phyloP scores from a whole-genome alignment of 306 rosid species.

The Dalbergia oliveri region DNA sequence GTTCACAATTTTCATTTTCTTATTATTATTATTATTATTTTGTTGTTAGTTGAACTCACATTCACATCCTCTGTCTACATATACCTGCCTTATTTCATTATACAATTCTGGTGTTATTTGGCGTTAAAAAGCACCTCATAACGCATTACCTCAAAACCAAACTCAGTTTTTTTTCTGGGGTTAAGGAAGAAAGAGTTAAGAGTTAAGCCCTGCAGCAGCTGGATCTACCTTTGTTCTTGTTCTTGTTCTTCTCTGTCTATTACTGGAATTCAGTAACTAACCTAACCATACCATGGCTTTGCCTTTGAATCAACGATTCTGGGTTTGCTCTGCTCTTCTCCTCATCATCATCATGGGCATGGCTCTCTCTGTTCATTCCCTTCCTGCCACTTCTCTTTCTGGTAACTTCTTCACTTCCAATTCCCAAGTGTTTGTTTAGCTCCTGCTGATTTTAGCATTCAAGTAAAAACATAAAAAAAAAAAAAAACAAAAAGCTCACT shows the following conservation, averaged over 20 bases:
- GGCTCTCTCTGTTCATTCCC: slow-evolving; percentile 56
- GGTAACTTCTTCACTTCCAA: slow-evolving; percentile 43
- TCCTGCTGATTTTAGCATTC: too few species aligned
- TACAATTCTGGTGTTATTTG: neutral
- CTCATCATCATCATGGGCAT: slow-evolving; percentile 51
- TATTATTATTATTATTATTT: neutral
- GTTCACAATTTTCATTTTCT: neutral
- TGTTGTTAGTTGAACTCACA: neutral
- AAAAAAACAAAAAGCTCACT: neutral
- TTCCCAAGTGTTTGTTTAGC: neutral
- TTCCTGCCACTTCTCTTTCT: slow-evolving; percentile 64
- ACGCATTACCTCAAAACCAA: neutral
- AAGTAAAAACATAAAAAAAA: too few species aligned
- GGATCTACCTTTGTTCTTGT: slow-evolving; percentile 40
- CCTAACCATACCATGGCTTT: slow-evolving; percentile 44
- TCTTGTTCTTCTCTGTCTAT: neutral
- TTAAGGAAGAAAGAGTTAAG: neutral
- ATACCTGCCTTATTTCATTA: neutral
- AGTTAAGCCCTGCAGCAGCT: neutral
- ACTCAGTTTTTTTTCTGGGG: neutral
- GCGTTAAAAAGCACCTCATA: neutral
- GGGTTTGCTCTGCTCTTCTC: slow-evolving; percentile 49
- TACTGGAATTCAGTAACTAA: neutral
- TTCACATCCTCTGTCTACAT: neutral
- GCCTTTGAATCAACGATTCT: slow-evolving; percentile 56